Evolutionary conservation across 352 stramenopile species (phyloP), one percentile per base, ranked within the genome.

Genomic region (Pythium aquatile): DNA sequence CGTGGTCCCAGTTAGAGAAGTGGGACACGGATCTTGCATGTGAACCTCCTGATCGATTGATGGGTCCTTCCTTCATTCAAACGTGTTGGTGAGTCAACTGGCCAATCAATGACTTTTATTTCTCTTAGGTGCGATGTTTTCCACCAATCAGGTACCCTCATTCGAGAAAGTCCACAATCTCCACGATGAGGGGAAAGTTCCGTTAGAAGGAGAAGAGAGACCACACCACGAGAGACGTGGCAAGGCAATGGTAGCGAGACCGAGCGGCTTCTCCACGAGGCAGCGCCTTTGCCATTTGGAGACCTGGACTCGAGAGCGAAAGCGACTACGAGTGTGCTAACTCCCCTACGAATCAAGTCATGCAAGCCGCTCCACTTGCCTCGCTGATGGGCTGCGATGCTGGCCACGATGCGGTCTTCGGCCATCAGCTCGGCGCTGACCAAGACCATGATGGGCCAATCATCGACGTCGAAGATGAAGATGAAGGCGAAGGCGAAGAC

Each of bases 381-480:
- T 51, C 44, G 44, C 14, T 51, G 44, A 51, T 51, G n/a, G 44
- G 29, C 20, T 24, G 17, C 44, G 44, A 47, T 47, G 39, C 39
- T 24, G 17, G 26, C 29, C 53, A 68, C 46, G 40, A 55, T 46
- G 16, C 26, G 26, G 28, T 49, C n/a, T 53, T 53, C 26, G 39
- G 1, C 2, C 47, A 49, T 52, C 32, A 55, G 30, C 44, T 54
- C n/a, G 44, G 47, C 17, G 44, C 66, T 46, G 64, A 66, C 9
- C 32, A 11, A 32, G 52, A 65, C 42, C n/a, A 30, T 32, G 64
- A 69, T 55, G 63, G 46, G 17, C 58, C 61, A 14, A 63, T 62
- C 16, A 55, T 35, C 61, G 63, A 65, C 32, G 13, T 65, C 16
- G 63, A 69, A 8, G 56, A 64, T 16, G 44, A 51, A 28, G 40